These are phyloP conservation scores for Apocynum venetum DNA, from an alignment of 257 asterid genomes.

Conservation along the genomic window DNA sequence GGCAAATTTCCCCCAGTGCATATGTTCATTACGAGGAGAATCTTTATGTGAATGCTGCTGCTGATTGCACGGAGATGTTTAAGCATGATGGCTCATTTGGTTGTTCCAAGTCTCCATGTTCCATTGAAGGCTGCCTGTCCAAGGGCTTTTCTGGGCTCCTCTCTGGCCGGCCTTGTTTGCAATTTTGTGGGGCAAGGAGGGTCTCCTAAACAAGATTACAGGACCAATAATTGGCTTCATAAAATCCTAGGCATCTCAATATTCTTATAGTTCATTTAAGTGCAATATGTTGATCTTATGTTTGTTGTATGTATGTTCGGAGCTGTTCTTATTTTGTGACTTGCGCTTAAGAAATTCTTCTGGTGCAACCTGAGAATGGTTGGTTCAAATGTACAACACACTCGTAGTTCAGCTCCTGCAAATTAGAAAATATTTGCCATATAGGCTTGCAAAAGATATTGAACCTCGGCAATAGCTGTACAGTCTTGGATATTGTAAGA, in stretches of 20 bases:
- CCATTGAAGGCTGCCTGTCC: constrained; percentile 78
- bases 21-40: constrained; percentile 27
- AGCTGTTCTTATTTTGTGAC: too few relatives aligned
- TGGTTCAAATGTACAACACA: neutral
- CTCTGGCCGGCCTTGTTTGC: constrained; percentile 51
- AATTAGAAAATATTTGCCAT: neutral
- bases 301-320: too few relatives aligned
- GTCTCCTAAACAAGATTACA: constrained; percentile 34
- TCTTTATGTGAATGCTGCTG: constrained; percentile 16
- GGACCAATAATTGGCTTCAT: neutral
- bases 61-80: constrained; percentile 27
- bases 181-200: constrained; percentile 39
- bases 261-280: neutral
- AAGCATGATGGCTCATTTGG: constrained; percentile 34
- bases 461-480: neutral
- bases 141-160: constrained; percentile 76
- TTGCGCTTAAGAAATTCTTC: neutral
- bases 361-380: neutral
- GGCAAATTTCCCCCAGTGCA: constrained; percentile 24
- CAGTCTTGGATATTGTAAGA: neutral
- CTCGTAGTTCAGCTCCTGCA: too few relatives aligned
- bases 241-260: neutral
- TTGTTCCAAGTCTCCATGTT: constrained; percentile 46
- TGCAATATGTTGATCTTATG: neutral
- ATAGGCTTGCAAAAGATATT: neutral